phyloP scores from a whole-genome alignment of 129 eudicot species.

The Calendula officinalis region DNA sequence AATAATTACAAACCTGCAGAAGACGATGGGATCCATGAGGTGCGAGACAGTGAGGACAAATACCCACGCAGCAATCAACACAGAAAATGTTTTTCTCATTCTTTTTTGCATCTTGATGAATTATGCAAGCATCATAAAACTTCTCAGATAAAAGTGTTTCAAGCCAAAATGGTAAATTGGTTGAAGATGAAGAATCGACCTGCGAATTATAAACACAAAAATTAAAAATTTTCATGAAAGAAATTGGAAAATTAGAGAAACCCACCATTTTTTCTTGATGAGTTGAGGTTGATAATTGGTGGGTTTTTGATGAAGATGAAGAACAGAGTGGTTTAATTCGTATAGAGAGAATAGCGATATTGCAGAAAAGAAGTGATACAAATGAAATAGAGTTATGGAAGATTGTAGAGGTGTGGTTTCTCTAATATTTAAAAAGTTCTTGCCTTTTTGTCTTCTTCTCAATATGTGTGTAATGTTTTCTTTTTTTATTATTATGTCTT shows the following conservation, averaged over 20 bases:
- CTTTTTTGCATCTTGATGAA: slow-evolving; percentile 59
- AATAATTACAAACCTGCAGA: slow-evolving; percentile 47
- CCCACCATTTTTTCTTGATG: slow-evolving; percentile 29
- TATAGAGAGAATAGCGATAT: neutral
- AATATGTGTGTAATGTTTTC: too few relatives aligned
- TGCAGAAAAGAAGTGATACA: too few relatives aligned
- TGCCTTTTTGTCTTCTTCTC: slow-evolving; percentile 24
- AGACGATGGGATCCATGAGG: slow-evolving; percentile 70
- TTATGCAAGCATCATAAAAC: slow-evolving; percentile 66
- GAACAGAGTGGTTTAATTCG: neutral
- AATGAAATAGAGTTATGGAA: too few relatives aligned
- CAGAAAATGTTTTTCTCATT: slow-evolving; percentile 79
- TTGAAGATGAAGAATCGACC: slow-evolving; percentile 29
- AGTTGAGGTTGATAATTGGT: neutral
- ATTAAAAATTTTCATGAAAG: neutral
- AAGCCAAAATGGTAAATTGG: slow-evolving; percentile 61
- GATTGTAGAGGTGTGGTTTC: too few relatives aligned
- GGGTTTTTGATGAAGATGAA: neutral
- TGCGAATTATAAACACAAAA: slow-evolving; percentile 17
- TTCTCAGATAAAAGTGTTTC: slow-evolving; percentile 49
- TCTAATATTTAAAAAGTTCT: neutral
- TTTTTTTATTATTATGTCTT: neutral
- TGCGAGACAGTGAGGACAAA: slow-evolving; percentile 64
- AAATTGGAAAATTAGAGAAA: neutral
- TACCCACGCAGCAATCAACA: slow-evolving; percentile 64